Base-by-base conservation (phyloP, 2,329 filamentous ascomycete species). In the Cladosporium sp. region DNA sequence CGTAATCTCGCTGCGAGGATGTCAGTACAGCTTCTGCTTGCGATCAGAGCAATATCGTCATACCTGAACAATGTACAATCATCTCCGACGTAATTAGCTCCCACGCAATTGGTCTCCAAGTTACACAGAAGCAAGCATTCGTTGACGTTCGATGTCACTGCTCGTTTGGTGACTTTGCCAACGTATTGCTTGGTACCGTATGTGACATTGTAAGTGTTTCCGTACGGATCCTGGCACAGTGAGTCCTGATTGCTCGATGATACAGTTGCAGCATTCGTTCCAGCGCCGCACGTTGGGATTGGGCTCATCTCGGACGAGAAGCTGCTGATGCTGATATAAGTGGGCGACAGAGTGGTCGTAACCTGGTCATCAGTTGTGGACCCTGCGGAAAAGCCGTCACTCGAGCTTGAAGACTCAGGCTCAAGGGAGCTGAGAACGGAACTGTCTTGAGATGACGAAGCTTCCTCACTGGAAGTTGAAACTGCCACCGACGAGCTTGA, bases 111-210 rank as follows among this genome's bases (percentile, higher is more conserved):
- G 17, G 59, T 8, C 6, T 58, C 63, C 22, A 51, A 20, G 17
- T 65, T 63, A 55, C 67, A 69, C 1, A 60, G 55, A 43, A 63
- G 61, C 22, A 67, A 51, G 58, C 66, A 69, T 9, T 61, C 59
- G 12, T 61, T 55, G 8, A 65, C 52, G 49, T 47, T 60, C 3
- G 66, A 55, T 19, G 60, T 64, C 36, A 49, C 43, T 7, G 65
- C 65, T 19, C 65, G 59, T 45, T 62, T 59, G 4, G 54, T 63
- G 15, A 65, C 58, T 8, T 51, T 60, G 19, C 66, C 66, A 9
- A 58, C 55, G 49, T 65, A 69, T 8, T 56, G 45, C 6, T 55
- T 66, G 1, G 58, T 49, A 14, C 65, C 64, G 17, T 58, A 62
- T 5, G 60, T 63, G 39, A 66, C 57, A 28, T 67, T 60, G 57